Base-by-base conservation (phyloP, 768 basidiomycete genomes). In the Brasilioporus rufonigricans region DNA sequence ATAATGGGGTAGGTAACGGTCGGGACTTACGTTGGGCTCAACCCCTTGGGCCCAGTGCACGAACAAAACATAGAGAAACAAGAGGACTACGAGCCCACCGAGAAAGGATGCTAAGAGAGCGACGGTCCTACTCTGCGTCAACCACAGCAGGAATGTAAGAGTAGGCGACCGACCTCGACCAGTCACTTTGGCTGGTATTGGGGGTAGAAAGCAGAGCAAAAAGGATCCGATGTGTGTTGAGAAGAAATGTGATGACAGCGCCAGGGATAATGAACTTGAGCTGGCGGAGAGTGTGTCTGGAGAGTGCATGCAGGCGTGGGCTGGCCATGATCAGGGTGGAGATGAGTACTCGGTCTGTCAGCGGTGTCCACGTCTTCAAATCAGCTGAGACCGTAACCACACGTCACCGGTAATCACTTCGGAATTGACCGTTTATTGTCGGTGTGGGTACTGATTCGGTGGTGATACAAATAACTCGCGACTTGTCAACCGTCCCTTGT, bases 241-340 rank as follows among this genome's bases (percentile, higher is more conserved):
- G 73, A 63, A 81, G 80, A 66, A 83, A 85, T 4, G 87, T 88
- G 63, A 84, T 59, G 38, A 71, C 63, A 2, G 76, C 83, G 12
- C 89, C 89, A n/a, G 89, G 88, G 12, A 90, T 63, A 44, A 89
- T 81, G 52, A 90, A 84, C 65, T 90, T 88, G 65, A 91, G 79
- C 73, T 90, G 89, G 47, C 80, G 78, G 52, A 81, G 65, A 1
- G 83, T 80, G 67, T 90, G 84, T 52, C 73, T 66, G 32, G 74
- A 75, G 41, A 76, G 40, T n/a, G 58, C 47, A 6, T 44, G 55
- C 44, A 58, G 45, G 40, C 27, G 61, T 48, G 58, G 52, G 50
- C 48, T 47, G 41, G 50, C 23, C 70, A 71, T 71, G 58, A 40
- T 32, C 14, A 40, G 52, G 41, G 32, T 52, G 26, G 19, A 13